Evolutionary conservation across 2,329 filamentous ascomycete genomes (phyloP).

Genomic region (Penicillium sp.): DNA sequence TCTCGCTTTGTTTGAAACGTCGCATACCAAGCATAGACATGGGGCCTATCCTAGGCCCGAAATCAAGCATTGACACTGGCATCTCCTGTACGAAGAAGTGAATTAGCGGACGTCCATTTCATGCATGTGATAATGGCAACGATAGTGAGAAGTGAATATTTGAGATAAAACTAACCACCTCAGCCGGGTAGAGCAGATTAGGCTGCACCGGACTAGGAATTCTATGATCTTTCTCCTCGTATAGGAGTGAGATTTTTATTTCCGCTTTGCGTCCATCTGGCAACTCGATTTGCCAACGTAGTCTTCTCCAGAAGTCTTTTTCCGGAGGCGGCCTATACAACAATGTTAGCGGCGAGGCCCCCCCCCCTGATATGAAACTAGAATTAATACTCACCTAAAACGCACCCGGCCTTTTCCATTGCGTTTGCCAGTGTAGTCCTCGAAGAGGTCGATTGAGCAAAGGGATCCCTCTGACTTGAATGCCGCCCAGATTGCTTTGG

Average conservation of each 20-base stretch:
- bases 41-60: constrained; percentile 57
- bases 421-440: constrained; percentile 37
- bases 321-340: constrained; percentile 48
- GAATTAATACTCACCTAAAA: constrained; percentile 43
- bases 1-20: constrained; percentile 28
- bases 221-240: constrained; percentile 21
- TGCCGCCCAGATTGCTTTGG: constrained; percentile 46
- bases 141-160: not conserved
- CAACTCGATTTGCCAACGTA: constrained; percentile 26
- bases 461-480: constrained; percentile 55
- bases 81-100: constrained; percentile 33
- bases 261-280: constrained; percentile 18
- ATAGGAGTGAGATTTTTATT: constrained; percentile 20
- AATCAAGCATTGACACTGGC: constrained; percentile 49
- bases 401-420: constrained; percentile 46
- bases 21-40: constrained; percentile 59
- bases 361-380: not conserved
- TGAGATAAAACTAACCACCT: constrained; percentile 30
- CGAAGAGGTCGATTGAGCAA: constrained; percentile 54
- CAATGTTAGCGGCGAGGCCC: not conserved
- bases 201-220: constrained; percentile 33
- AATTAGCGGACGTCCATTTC: not conserved
- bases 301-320: constrained; percentile 48
- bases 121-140: not conserved
- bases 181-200: constrained; percentile 30